Percentiles rank a stretch among this genome's conserved stretches.
Conservation (phyloP, 345 rosid species). For the Arabidopsis arenosa region DNA sequence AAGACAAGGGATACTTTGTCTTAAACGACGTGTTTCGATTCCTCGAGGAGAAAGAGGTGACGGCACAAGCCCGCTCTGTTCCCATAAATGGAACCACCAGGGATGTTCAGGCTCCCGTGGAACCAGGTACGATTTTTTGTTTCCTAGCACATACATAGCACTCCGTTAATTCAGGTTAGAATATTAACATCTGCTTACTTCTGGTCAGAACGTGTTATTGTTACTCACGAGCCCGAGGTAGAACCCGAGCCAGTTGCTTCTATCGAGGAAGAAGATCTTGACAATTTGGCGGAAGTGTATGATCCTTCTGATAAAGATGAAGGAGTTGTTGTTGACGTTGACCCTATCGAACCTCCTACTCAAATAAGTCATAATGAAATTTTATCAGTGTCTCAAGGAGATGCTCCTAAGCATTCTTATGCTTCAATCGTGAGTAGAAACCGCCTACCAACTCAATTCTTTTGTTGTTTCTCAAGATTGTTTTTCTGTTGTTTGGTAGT, state of each 20-base stretch:
- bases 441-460: neutral
- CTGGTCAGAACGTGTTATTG: constrained; percentile 39
- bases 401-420: constrained; percentile 56
- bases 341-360: constrained; percentile 46
- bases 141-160: neutral
- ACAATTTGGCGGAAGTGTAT: constrained; percentile 46
- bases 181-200: constrained; percentile 5
- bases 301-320: constrained; percentile 55
- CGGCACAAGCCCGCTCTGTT: constrained; percentile 43
- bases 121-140: constrained; percentile 51
- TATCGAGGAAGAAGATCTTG: constrained; percentile 45
- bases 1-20: constrained; percentile 89
- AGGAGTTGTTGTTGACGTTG: constrained; percentile 49
- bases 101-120: constrained; percentile 49
- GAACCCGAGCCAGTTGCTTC: constrained; percentile 47
- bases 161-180: neutral
- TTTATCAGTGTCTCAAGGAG: constrained; percentile 56
- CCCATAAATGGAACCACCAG: constrained; percentile 46
- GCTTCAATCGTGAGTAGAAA: constrained; percentile 69
- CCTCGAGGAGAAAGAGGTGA: constrained; percentile 63
- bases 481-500: neutral
- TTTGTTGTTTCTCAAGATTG: neutral
- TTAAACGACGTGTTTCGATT: constrained; percentile 84
- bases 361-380: constrained; percentile 44
- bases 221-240: constrained; percentile 32